Percentiles rank a stretch among this genome's conserved stretches.
Evolutionary conservation across 306 rosid species (phyloP).

Genomic region (Abrus pulchellus): DNA sequence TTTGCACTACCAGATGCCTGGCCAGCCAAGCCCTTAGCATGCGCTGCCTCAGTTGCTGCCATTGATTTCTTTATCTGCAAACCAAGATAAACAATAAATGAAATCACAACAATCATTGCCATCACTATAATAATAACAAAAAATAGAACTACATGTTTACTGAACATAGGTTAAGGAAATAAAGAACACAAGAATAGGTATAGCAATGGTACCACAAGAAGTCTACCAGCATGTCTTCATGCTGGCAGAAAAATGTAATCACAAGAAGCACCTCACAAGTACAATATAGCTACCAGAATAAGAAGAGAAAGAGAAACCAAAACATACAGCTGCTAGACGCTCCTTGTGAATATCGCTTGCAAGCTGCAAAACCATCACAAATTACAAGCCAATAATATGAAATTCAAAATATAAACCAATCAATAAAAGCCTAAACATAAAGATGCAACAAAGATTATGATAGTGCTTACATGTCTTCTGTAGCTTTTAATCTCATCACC

Average conservation of each 20-base stretch:
- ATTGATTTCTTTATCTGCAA: constrained; percentile 91
- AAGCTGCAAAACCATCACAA: constrained; percentile 62
- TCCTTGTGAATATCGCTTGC: constrained; percentile 89
- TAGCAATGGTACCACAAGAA: background rate
- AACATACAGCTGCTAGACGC: constrained; percentile 86
- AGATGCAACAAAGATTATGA: constrained; percentile 35
- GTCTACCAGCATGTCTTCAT: background rate
- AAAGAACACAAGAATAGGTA: background rate
- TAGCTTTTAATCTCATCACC: constrained; percentile 92
- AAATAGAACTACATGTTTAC: background rate
- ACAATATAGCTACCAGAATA: constrained; percentile 12
- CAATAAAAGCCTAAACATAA: constrained; percentile 24
- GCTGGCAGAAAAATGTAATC: constrained; percentile 2
- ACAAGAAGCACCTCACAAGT: constrained; percentile 22
- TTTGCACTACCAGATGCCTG: constrained; percentile 82
- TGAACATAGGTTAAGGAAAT: constrained; percentile 30
- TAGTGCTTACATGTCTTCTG: constrained; percentile 71
- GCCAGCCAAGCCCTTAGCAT: constrained; percentile 70
- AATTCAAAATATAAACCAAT: constrained; percentile 14
- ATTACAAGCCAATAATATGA: constrained; percentile 41
- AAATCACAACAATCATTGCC: constrained; percentile 9
- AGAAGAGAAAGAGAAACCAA: constrained; percentile 32
- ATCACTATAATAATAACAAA: background rate
- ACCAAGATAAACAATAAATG: constrained; percentile 36
- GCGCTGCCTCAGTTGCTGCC: constrained; percentile 66